Percentiles rank a stretch among this genome's conserved stretches.
phyloP scores from a whole-genome alignment of 805 yeast genomes.

The Candida boidinii region DNA sequence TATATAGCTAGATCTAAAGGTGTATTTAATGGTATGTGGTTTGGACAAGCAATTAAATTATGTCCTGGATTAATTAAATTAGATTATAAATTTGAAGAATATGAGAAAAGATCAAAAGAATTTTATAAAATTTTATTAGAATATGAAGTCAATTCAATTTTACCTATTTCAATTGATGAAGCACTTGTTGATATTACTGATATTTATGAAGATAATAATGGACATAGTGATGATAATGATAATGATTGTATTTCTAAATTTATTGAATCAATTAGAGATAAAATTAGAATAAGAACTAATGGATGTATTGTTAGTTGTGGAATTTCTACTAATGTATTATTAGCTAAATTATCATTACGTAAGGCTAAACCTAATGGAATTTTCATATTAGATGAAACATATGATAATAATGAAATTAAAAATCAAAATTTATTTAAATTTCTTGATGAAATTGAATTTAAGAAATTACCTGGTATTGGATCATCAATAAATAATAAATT shows the following conservation, averaged over 20 bases:
- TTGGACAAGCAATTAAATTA: constrained; percentile 47
- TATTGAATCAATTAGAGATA: constrained; percentile 28
- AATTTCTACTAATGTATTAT: constrained; percentile 58
- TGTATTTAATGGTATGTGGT: constrained; percentile 87
- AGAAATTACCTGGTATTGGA: constrained; percentile 60
- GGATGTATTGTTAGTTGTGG: constrained; percentile 76
- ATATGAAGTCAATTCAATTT: constrained; percentile 38
- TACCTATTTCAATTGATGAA: constrained; percentile 90
- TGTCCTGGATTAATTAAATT: constrained; percentile 58
- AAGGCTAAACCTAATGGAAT: constrained; percentile 78
- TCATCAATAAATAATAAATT: constrained; percentile 40
- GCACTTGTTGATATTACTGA: constrained; percentile 62
- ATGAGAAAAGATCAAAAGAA: constrained; percentile 53
- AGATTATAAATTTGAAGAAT: constrained; percentile 67
- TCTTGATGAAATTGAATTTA: constrained; percentile 27
- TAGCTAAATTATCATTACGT: constrained; percentile 68
- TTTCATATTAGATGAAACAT: constrained; percentile 23
- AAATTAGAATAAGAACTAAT: constrained; percentile 32
- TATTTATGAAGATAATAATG: constrained; percentile 6
- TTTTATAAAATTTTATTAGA: constrained; percentile 55
- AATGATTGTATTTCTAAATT: constrained; percentile 16
- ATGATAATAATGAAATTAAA: constrained; percentile 16
- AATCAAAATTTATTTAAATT: too few species aligned
- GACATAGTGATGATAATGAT: constrained; percentile 13
- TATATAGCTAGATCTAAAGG: constrained; percentile 79